A percentile compares a stretch with the other conserved stretches of the same genome.
phyloP scores from a whole-genome alignment of 2,329 filamentous ascomycete species.

The Ophiostoma ulmi region DNA sequence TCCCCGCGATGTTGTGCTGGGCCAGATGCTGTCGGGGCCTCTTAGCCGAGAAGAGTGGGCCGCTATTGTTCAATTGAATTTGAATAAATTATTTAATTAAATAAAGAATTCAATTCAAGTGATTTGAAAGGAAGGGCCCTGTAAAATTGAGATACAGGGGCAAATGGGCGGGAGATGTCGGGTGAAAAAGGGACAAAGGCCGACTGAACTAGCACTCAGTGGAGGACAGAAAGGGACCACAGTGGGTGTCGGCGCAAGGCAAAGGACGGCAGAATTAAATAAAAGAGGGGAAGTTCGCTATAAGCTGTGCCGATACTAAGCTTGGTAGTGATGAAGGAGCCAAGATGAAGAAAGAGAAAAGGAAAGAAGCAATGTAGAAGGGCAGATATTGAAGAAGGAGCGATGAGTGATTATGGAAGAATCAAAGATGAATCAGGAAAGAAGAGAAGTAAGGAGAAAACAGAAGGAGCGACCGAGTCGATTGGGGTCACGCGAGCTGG shows the following conservation, averaged over 20 bases:
- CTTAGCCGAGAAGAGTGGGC: slow-evolving; percentile 10
- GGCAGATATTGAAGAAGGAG: background rate
- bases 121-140: background rate
- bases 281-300: slow-evolving; percentile 12
- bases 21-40: slow-evolving; percentile 14
- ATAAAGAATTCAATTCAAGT: background rate
- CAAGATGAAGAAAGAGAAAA: background rate
- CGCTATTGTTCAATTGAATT: background rate
- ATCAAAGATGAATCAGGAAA: background rate
- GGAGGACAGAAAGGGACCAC: background rate
- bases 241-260: background rate
- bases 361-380: background rate
- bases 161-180: slow-evolving; percentile 11
- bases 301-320: background rate
- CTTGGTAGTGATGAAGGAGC: background rate
- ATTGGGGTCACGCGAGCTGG: slow-evolving; percentile 11
- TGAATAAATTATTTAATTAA: background rate
- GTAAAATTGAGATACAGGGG: background rate
- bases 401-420: background rate
- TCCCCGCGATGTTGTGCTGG: slow-evolving; percentile 16
- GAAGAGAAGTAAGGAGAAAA: background rate
- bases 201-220: background rate
- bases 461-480: background rate
- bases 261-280: slow-evolving; percentile 7
- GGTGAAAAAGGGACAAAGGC: slow-evolving; percentile 13